Conservation (phyloP, 2,329 filamentous ascomycete genomes). For the Graphilbum ipis-grandicollis region DNA sequence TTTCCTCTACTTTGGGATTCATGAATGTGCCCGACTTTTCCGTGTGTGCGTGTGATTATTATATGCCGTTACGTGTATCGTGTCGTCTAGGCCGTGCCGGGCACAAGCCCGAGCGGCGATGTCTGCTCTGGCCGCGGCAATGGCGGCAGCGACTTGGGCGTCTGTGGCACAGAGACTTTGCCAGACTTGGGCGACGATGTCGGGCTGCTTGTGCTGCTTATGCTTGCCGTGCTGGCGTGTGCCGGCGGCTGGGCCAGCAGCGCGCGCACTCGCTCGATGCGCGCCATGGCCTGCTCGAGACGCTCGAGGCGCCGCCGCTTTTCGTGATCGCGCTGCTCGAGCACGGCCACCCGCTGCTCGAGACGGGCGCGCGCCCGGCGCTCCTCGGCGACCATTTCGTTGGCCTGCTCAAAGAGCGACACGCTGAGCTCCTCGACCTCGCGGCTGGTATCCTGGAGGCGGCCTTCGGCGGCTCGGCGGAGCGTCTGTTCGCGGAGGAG, state of each 20-base stretch:
- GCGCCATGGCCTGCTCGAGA: slow-evolving; percentile 51
- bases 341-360: slow-evolving; percentile 48
- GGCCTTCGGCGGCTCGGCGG: slow-evolving; percentile 51
- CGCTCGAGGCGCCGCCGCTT: slow-evolving; percentile 51
- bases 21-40: no score
- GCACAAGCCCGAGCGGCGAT: no score
- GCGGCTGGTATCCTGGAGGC: slow-evolving; percentile 44
- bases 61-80: no score
- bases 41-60: no score
- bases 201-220: no score
- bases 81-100: no score
- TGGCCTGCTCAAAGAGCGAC: slow-evolving; percentile 64
- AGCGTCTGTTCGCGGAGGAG: slow-evolving; percentile 49
- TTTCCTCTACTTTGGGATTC: no score
- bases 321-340: slow-evolving; percentile 54
- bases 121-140: no score
- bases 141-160: no score
- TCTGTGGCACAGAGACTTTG: no score
- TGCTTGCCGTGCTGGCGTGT: no score
- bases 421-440: slow-evolving; percentile 69
- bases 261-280: slow-evolving; percentile 53
- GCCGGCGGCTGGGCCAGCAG: slow-evolving; percentile 28
- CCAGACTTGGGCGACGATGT: no score
- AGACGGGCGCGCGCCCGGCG: slow-evolving; percentile 51
- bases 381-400: slow-evolving; percentile 73